Conservation (phyloP, 805 yeast species). For the Saccharomycopsis fodiens region DNA sequence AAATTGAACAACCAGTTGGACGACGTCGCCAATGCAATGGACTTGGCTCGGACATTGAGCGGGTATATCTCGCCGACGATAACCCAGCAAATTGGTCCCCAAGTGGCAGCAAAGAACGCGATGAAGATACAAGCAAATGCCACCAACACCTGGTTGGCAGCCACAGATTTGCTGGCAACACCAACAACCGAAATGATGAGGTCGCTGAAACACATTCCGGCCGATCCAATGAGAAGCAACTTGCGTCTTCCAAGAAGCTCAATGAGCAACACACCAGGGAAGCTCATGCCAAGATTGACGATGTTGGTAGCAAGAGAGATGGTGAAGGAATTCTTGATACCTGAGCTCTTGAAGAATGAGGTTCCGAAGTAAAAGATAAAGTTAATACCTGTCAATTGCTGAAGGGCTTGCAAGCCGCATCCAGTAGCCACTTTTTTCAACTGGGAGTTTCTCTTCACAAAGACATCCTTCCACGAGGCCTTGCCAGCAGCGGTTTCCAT, state of each 20-base stretch:
- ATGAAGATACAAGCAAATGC: slow-evolving; percentile 55
- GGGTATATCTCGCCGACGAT: slow-evolving; percentile 56
- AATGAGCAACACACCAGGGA: slow-evolving; percentile 46
- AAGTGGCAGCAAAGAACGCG: slow-evolving; percentile 71
- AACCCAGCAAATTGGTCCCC: slow-evolving; percentile 82
- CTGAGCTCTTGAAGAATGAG: slow-evolving; percentile 46
- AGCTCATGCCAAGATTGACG: slow-evolving; percentile 41
- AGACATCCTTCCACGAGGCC: slow-evolving; percentile 40
- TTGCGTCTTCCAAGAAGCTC: slow-evolving; percentile 63
- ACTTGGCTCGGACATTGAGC: slow-evolving; percentile 65
- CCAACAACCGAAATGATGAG: slow-evolving; percentile 50
- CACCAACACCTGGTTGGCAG: slow-evolving; percentile 40
- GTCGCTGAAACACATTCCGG: slow-evolving; percentile 56
- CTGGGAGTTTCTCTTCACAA: slow-evolving; percentile 31
- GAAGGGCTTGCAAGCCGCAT: slow-evolving; percentile 41
- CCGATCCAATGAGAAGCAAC: slow-evolving; percentile 53
- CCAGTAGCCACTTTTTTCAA: slow-evolving; percentile 38
- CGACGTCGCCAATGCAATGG: slow-evolving; percentile 62
- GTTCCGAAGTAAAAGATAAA: slow-evolving; percentile 68
- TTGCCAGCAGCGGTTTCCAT: slow-evolving; percentile 47
- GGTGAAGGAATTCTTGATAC: slow-evolving; percentile 41
- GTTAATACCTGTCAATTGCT: slow-evolving; percentile 68
- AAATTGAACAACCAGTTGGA: slow-evolving; percentile 77
- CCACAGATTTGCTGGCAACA: slow-evolving; percentile 27
- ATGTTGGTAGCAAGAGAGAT: slow-evolving; percentile 38